Conservation (phyloP, 805 yeast species). For the Metschnikowia aberdeeniae region DNA sequence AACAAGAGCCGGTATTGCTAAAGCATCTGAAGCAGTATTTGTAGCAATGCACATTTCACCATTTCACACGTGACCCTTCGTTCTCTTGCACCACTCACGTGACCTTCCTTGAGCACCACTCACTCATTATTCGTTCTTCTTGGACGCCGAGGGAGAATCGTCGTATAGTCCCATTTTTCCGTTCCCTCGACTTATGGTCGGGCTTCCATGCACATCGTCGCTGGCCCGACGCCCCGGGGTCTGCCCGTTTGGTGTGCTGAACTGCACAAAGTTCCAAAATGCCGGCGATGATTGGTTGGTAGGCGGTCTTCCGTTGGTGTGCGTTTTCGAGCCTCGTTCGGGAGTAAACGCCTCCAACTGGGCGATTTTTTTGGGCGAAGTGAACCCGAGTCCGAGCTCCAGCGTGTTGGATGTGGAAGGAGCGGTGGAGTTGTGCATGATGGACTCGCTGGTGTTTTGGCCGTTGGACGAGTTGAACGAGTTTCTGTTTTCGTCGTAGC, state of each 20-base stretch:
- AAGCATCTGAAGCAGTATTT: too few relatives aligned
- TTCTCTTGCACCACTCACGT: too few relatives aligned
- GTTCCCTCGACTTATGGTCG: constrained; percentile 30
- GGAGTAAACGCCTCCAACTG: constrained; percentile 44
- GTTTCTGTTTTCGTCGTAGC: neutral
- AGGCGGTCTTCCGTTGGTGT: constrained; percentile 21
- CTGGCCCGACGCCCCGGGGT: constrained; percentile 38
- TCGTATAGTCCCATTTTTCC: constrained; percentile 5
- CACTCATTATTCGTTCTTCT: neutral
- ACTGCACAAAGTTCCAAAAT: constrained; percentile 87
- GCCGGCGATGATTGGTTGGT: constrained; percentile 75
- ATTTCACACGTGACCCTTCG: too few relatives aligned
- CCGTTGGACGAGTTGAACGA: constrained; percentile 13
- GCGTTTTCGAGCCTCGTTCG: constrained; percentile 36
- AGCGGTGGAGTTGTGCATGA: constrained; percentile 17
- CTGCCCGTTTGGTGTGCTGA: constrained; percentile 47
- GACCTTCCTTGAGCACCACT: too few relatives aligned
- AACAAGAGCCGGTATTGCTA: too few relatives aligned
- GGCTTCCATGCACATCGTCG: constrained; percentile 38
- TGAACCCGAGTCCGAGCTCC: constrained; percentile 36
- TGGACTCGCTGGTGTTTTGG: constrained; percentile 16
- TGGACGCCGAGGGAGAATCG: constrained; percentile 11
- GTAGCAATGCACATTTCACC: too few relatives aligned
- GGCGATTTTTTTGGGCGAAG: constrained; percentile 40
- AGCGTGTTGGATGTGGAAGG: constrained; percentile 28